These are phyloP conservation scores for Suillus fuscotomentosus DNA, from an alignment of 768 basidiomycete genomes.

Conservation along the genomic window DNA sequence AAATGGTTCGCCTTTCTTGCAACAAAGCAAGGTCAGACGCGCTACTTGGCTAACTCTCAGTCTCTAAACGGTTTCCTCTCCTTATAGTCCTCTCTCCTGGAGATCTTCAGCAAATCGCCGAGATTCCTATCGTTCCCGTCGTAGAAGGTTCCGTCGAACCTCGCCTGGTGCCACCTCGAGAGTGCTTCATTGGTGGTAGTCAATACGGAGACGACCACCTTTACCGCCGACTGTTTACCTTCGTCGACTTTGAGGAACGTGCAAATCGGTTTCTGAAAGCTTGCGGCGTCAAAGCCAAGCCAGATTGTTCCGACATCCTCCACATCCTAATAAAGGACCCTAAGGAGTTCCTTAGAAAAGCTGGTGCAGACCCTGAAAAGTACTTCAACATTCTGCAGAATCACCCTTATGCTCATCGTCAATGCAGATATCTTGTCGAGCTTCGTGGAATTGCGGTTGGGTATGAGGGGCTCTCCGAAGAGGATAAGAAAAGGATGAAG, in stretches of 20 bases:
- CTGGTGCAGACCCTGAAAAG: conserved; percentile 56
- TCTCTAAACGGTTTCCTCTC: conserved; percentile 1
- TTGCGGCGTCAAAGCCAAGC: conserved; percentile 83
- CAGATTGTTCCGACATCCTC: conserved; percentile 75
- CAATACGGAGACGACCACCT: conserved; percentile 43
- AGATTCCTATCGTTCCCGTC: conserved; percentile 62
- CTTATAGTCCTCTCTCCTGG: conserved; percentile 49
- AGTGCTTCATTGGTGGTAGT: conserved; percentile 55
- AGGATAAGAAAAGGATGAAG: conserved; percentile 53
- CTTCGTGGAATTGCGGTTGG: conserved; percentile 81
- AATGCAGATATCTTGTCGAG: conserved; percentile 72
- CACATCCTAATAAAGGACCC: conserved; percentile 65
- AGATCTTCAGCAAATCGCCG: conserved; percentile 54
- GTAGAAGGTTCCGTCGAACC: conserved; percentile 10
- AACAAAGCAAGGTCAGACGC: conserved; percentile 45
- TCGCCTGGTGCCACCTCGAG: conserved; percentile 50
- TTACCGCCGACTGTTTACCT: conserved; percentile 75
- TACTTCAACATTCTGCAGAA: conserved; percentile 31
- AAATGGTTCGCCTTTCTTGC: conserved; percentile 66
- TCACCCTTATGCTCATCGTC: conserved; percentile 2
- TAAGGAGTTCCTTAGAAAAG: conserved; percentile 59
- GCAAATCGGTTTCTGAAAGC: conserved; percentile 80
- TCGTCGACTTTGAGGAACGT: conserved; percentile 75
- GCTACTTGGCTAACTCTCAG: neutral
- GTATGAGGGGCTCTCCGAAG: conserved; percentile 41